Evolutionary conservation across 805 yeast species (phyloP), one percentile per base, ranked within the genome.

Genomic region (Metschnikowia picachoensis): DNA sequence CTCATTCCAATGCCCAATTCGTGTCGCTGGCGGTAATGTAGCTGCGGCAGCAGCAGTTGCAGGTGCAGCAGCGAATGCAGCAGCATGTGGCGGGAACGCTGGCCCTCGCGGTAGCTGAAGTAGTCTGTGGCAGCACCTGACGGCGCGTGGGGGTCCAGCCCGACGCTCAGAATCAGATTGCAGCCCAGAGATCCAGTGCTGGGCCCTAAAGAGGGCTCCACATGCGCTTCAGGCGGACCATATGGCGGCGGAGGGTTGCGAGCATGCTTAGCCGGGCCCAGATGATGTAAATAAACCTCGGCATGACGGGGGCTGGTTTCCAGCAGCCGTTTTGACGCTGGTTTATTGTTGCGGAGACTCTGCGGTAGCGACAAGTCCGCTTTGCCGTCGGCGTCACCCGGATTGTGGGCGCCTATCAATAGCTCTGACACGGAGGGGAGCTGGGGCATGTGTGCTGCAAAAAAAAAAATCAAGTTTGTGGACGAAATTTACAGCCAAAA

Each of bases 351-450:
- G 11, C 35, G 27, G 33, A 25, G 35, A 13, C 35, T 35, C 36
- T 12, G 36, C 30, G 47, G 43, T 44, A 44, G 48, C n/a, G 27
- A 44, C 15, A 40, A 4, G 8, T 39, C 47, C 12, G 37, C 17
- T 14, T 35, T 20, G 14, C 33, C 30, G 27, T 30, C 39, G 14
- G 42, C 25, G 14, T 27, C 31, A 14, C 36, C 32, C 11, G 47
- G 51, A 30, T 47, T 42, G 9, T 41, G 54, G n/a, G 54, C 54
- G n/a, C 59, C 59, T 14, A 53, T 49, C 49, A 55, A 44, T 29
- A 55, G 46, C 42, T 55, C 59, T 4, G 58, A 51, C 3, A 55
- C 56, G 1, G 59, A 52, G n/a, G 59, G 59, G 27, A 55, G 56
- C 29, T 52, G 50, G 3, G 54, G 53, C 59, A 55, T 55, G 37